Base-by-base conservation (phyloP, 768 basidiomycete genomes). In the Rhizopogon vulgaris region DNA sequence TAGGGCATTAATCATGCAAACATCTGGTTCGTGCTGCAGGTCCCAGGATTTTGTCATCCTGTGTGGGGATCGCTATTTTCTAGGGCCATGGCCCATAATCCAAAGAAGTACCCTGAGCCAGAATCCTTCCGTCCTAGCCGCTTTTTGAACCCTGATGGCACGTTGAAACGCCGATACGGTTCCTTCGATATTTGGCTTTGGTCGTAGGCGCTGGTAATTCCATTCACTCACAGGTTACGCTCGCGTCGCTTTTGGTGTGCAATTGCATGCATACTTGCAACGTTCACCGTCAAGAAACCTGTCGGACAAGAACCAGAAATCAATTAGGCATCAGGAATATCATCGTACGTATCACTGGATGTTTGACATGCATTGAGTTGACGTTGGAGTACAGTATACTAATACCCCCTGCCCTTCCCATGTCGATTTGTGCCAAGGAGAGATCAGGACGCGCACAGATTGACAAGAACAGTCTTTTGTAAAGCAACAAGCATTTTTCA, bases 261-360 rank as follows among this genome's bases (percentile, higher is more conserved):
- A 6, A 52, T 59, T 8, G 15, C 32, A 34, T 54, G 47, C 9
- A 60, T 60, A 51, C 59, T 57, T 7, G 51, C 56, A 4, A 57
- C 38, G 3, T 18, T 60, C 25, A 57, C 22, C 17, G 59, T 61
- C 37, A 52, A 57, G 15, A 56, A 54, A 41, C 53, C 52, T 28
- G 48, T 52, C 8, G 62, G 55, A 1, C 53, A 54, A 22, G 53
- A 57, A 2, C 41, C 32, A 34, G 11, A 64, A 3, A 36, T 64
- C 4, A 40, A 55, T n/a, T 63, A 57, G 63, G 41, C 25, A 32
- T 53, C 36, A 25, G 62, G 62, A 8, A n/a, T 61, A 28, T 11
- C 42, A 2, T 48, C 17, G 60, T 55, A 38, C 8, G 55, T 52
- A 37, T 18, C 32, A 34, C 11, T 12, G 12, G 32, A 12, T 12